Conservation (phyloP, 768 basidiomycete species). For the Pleurotus citrinopileatus region DNA sequence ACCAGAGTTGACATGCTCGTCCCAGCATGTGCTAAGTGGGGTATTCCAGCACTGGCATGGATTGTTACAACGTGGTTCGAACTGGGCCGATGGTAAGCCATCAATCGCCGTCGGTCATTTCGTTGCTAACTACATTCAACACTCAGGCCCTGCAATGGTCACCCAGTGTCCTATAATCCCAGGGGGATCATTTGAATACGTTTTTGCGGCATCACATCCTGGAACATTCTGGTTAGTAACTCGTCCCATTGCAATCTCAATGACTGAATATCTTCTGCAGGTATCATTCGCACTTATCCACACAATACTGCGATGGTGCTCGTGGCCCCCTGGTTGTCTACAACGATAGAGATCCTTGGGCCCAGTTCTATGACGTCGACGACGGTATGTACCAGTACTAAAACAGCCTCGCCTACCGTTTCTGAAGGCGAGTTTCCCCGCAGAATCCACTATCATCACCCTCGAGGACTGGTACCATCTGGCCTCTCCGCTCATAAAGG, state of each 20-base stretch:
- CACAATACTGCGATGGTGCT: conserved; percentile 38
- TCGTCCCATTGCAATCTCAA: conserved; percentile 21
- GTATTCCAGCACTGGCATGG: conserved; percentile 18
- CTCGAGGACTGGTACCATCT: conserved; percentile 35
- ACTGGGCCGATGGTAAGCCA: conserved; percentile 7
- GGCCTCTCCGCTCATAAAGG: conserved; percentile 17
- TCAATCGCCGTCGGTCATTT: neutral
- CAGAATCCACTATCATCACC: conserved; percentile 43
- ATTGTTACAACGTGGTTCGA: conserved; percentile 17
- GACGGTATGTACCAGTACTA: neutral
- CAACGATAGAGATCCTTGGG: conserved; percentile 17
- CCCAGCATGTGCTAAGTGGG: conserved; percentile 9
- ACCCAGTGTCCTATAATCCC: conserved; percentile 24
- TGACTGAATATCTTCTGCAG: conserved; percentile 16
- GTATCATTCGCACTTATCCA: conserved; percentile 36
- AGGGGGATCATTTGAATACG: conserved; percentile 12
- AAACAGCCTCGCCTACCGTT: no score
- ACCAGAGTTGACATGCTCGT: conserved; percentile 35
- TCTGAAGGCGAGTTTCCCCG: no score
- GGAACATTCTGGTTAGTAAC: conserved; percentile 13
- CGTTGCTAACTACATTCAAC: neutral
- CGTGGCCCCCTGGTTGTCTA: conserved; percentile 33
- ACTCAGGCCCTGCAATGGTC: conserved; percentile 18
- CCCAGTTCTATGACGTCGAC: conserved; percentile 18
- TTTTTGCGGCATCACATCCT: neutral